Evolutionary conservation across 305 asterid genomes (phyloP), one percentile per base, ranked within the genome.

Genomic region (Plantago lanceolata): DNA sequence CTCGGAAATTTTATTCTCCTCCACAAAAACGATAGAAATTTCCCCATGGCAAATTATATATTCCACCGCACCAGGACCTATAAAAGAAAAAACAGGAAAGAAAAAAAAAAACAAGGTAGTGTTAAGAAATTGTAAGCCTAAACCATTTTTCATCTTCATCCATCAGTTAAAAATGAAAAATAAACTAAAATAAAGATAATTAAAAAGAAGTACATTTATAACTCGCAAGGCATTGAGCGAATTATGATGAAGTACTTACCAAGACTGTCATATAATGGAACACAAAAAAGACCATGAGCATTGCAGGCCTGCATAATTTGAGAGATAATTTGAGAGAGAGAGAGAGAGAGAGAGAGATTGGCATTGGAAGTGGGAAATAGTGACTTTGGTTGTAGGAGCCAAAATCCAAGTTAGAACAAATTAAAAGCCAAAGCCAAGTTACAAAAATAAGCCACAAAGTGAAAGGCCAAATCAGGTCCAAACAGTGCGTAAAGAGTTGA

Each of bases 21-120:
- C 95, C 0, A 82, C 86, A 48, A 87, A 89, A 45, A 61, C 89
- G 67, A 85, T 76, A 11, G 97, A 82, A 72, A 89, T 68, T 78
- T 79, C 95, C 44, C 94, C 94, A 64, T 87, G 95, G 35, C 84
- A 74, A 69, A 87, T 89, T 59, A 89, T 85, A 43, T 80, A 89
- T 70, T 89, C 86, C 26, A 87, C 88, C 6, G 95, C 97, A 69
- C 89, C 89, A 55, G 95, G 89, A 67, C 97, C 95, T 89, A 59
- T 63, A 74, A 8, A 31, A 44, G 62, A 74, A 69, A 53, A 29
- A 74, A 8, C 19, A 44, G 62, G 75, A 69, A 53, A 29, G 28
- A 58, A 24, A n/a, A 3, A 12, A 51, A 53, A 24, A 52, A 15
- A 40, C 4, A 68, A 5, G 37, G n/a, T 26, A 31, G 19, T 59